Percentiles rank a stretch among this genome's conserved stretches.
Evolutionary conservation across 1,284 basidiomycete species (phyloP).

Genomic region (Cryptococcus sp.): DNA sequence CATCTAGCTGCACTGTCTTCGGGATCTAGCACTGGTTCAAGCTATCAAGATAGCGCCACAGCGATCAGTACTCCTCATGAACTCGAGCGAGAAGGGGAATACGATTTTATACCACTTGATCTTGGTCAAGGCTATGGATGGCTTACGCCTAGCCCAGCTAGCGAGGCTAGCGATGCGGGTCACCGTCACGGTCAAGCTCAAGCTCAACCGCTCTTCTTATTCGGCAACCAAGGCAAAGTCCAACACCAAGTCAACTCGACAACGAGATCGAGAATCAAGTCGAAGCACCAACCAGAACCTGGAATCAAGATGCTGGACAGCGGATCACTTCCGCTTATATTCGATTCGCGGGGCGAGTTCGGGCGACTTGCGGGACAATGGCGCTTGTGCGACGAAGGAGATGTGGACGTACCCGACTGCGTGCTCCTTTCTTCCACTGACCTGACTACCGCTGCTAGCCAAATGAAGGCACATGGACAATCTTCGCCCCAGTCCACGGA

Average conservation of each 20-base stretch:
- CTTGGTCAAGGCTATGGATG: not conserved
- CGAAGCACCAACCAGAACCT: no score
- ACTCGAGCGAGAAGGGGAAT: not conserved
- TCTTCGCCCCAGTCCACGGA: no score
- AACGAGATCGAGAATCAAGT: no score
- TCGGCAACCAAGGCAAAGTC: no score
- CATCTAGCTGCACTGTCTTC: not conserved
- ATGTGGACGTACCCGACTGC: conserved; percentile 11
- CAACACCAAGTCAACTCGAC: no score
- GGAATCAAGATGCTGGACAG: not conserved
- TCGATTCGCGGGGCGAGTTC: conserved; percentile 19
- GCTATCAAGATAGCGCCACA: not conserved
- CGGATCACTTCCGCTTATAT: conserved; percentile 15
- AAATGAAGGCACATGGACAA: no score
- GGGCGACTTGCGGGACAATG: conserved; percentile 13
- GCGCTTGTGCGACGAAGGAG: not conserved
- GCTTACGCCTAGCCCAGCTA: not conserved
- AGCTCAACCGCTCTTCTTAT: no score
- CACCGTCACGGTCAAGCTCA: no score
- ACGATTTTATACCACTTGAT: not conserved
- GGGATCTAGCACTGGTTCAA: not conserved
- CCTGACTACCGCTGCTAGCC: no score
- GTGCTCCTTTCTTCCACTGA: not conserved
- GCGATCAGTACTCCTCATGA: not conserved
- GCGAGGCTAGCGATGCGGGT: no score